Percentiles rank a stretch among this genome's conserved stretches.
Conservation (phyloP, 2,329 filamentous ascomycete species). For the Capronia epimyces region DNA sequence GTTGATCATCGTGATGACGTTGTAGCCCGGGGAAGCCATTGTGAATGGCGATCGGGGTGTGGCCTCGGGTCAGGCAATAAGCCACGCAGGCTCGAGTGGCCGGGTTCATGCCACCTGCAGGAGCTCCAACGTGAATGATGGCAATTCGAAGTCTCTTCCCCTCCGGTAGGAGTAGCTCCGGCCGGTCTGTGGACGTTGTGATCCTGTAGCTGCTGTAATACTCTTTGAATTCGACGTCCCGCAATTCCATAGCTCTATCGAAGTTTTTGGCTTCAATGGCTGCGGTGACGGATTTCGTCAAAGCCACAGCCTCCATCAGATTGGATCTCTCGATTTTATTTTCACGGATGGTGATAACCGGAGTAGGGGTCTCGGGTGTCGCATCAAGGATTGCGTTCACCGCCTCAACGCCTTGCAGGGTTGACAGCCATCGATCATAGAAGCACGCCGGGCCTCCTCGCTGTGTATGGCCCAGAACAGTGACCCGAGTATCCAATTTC, state of each 20-base stretch:
- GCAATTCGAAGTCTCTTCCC: constrained; percentile 86
- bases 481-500: constrained; percentile 84
- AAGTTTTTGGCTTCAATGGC: constrained; percentile 84
- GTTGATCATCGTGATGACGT: constrained; percentile 79
- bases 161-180: constrained; percentile 61
- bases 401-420: constrained; percentile 88
- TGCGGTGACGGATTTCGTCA: constrained; percentile 76
- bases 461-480: constrained; percentile 94
- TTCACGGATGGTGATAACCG: constrained; percentile 93
- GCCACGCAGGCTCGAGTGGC: constrained; percentile 88
- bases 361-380: constrained; percentile 81
- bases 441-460: constrained; percentile 86
- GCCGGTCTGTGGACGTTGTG: constrained; percentile 75
- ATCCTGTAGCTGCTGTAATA: constrained; percentile 87
- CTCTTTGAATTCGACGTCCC: constrained; percentile 89
- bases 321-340: constrained; percentile 94
- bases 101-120: constrained; percentile 96
- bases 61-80: constrained; percentile 87
- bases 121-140: constrained; percentile 94
- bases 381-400: constrained; percentile 87
- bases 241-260: constrained; percentile 74
- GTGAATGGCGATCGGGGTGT: constrained; percentile 86
- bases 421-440: constrained; percentile 89
- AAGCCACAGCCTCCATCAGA: constrained; percentile 77
- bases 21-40: constrained; percentile 95